Percentiles rank a stretch among this genome's conserved stretches.
phyloP scores from a whole-genome alignment of 192 early-diverging fungal genomes.

The Obelidium mucronatum region DNA sequence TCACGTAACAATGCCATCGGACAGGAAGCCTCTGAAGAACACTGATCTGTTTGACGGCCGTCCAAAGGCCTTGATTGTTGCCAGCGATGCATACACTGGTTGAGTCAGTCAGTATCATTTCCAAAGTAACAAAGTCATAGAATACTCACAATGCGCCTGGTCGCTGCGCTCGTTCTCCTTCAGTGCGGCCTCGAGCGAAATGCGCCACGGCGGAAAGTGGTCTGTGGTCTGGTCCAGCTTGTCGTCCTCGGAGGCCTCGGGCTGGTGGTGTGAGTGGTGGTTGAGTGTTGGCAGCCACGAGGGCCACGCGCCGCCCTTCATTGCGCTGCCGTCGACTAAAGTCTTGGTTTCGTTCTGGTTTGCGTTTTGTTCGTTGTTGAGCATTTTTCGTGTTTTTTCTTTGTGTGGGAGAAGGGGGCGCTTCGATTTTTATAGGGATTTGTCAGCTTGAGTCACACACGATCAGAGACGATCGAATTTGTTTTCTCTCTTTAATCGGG shows the following conservation, averaged over 20 bases:
- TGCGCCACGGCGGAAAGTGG: constrained; percentile 31
- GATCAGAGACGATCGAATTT: too few relatives aligned
- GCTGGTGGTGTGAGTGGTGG: not conserved
- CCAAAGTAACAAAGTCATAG: not conserved
- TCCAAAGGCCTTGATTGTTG: constrained; percentile 46
- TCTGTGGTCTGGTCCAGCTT: not conserved
- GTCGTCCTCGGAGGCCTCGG: not conserved
- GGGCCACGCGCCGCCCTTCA: not conserved
- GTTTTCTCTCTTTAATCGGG: constrained; percentile 17
- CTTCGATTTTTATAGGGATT: too few relatives aligned
- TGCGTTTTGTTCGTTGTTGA: too few relatives aligned
- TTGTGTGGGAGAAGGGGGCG: too few relatives aligned
- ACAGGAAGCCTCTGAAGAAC: constrained; percentile 46
- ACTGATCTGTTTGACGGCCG: constrained; percentile 43
- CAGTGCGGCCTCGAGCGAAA: constrained; percentile 8
- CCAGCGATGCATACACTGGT: constrained; percentile 40
- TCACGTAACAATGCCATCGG: constrained; percentile 23
- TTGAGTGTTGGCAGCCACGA: constrained; percentile 16
- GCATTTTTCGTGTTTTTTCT: too few relatives aligned
- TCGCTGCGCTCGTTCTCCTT: constrained; percentile 22
- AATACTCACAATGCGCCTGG: constrained; percentile 26
- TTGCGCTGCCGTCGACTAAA: too few relatives aligned
- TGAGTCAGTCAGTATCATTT: not conserved
- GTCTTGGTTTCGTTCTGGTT: too few relatives aligned
- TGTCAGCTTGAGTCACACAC: too few relatives aligned